Base-by-base conservation (phyloP, 305 asterid species). In the Rubia peregrina region DNA sequence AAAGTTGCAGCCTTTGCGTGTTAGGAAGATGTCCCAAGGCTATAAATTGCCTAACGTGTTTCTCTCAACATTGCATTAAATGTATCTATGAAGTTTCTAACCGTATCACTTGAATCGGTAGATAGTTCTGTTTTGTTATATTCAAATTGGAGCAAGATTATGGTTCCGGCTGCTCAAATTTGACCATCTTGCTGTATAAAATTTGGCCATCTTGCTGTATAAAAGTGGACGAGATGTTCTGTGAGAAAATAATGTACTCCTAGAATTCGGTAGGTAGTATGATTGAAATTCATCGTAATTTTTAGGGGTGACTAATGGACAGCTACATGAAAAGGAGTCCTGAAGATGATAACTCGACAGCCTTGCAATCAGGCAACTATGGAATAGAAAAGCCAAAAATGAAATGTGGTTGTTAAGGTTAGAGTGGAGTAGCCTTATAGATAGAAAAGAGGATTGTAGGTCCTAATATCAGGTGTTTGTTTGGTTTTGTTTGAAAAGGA, bases 381-480 rank as follows among this genome's bases (percentile, higher is more conserved):
- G 38, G 46, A 65, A 21, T 24, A 53, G 1, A 24, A 38, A 10
- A 9, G 59, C 26, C 17, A 40, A 53, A 13, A 22, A 26, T 24
- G 24, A 53, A 65, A 53, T 10, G 59, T 53, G 38, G 26, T 36
- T 68, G 48, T 6, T 14, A 10, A 36, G 59, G 55, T 12, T 64
- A 64, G 10, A 19, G 21, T 51, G 44, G 70, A 48, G 30, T 13
- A 24, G 65, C 43, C 40, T 11, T 14, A 62, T 63, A 42, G 0
- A 16, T 9, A 17, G 74, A 3, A 56, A 69, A 57, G 55, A 57
- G 66, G 42, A 10, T 53, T 13, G 6, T 26, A 56, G 68, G 33
- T 42, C 36, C 70, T 66, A 22, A 55, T 22, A 22, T 43, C 70
- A 22, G 38, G 63, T 65, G 53, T 38, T 4, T 53, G 64, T 46